Evolutionary conservation across 1,284 basidiomycete genomes (phyloP), one percentile per base, ranked within the genome.

Genomic region (Sanghuangporus baumii): DNA sequence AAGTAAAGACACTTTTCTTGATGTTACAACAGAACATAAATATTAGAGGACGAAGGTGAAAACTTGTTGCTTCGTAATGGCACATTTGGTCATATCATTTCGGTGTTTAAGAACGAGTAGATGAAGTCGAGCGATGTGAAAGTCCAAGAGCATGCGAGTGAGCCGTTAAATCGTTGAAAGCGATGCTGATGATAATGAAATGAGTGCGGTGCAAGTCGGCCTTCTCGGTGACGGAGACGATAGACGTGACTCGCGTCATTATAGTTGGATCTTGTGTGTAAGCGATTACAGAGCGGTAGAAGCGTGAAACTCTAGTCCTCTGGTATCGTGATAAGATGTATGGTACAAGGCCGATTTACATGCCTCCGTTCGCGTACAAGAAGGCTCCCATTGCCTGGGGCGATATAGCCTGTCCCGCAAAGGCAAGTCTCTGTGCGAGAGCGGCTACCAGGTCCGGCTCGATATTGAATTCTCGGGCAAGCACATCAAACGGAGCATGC

Each of bases 381-480:
- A 56, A 57, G 43, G 54, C 41, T 14, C 51, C 57, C 20, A 63
- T 54, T 36, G 46, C 20, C 20, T 56, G 62, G 36, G 58, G 48
- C 7, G 47, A 36, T 14, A 46, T 51, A n/a, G 23, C 31, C 20
- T 55, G 59, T 23, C 59, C 55, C 18, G 48, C 50, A 18, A 50
- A 60, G 18, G 54, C 52, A 11, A 90, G 77, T 61, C 87, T 79
- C 64, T 87, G 83, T 37, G 80, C 85, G 55, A 91, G 78, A 1
- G 86, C 87, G 66, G 89, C 81, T 54, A 91, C 82, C 37, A 91
- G 71, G 50, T 84, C 78, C 34, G 88, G 78, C 62, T 88, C 84
- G 23, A 91, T 79, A 26, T 87, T 87, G 66, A 90, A 91, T 71
- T 91, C 89, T 67, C 79, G 79, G 26, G 88, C 88, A 20, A 91